Evolutionary conservation across 257 asterid species (phyloP).

Genomic region (Lithospermum erythrorhizon): DNA sequence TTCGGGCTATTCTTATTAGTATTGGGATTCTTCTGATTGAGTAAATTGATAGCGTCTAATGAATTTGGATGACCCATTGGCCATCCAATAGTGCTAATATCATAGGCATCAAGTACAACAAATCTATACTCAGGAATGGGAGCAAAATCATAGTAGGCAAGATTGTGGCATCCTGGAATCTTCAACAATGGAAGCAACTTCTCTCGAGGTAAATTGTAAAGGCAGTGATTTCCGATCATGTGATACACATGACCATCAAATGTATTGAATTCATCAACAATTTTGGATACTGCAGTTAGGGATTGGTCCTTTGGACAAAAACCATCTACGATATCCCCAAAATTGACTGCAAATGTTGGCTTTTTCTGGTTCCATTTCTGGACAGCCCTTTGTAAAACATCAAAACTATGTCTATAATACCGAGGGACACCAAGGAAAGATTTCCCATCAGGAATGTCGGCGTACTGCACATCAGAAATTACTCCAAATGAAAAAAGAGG

Average conservation of each 20-base stretch:
- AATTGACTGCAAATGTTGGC: conserved; percentile 49
- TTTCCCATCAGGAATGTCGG: conserved; percentile 83
- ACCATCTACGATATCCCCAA: conserved; percentile 86
- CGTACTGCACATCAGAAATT: conserved; percentile 88
- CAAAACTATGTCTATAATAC: conserved; percentile 70
- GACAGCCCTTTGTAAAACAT: conserved; percentile 69
- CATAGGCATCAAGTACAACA: conserved; percentile 79
- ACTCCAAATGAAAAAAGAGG: conserved; percentile 93
- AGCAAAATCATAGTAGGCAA: conserved; percentile 81
- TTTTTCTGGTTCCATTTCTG: conserved; percentile 41
- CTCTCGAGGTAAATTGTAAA: conserved; percentile 90
- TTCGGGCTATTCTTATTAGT: conserved; percentile 77
- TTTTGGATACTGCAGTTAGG: conserved; percentile 35
- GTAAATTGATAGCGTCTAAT: conserved; percentile 40
- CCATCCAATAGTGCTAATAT: conserved; percentile 86
- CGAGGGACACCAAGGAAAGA: conserved; percentile 95
- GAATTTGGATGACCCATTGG: conserved; percentile 64
- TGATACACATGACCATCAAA: conserved; percentile 67
- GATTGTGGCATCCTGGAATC: conserved; percentile 29
- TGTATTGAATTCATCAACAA: conserved; percentile 33
- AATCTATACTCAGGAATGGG: conserved; percentile 67
- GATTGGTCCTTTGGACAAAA: conserved; percentile 81
- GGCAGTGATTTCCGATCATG: conserved; percentile 96
- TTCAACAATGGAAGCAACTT: conserved; percentile 58
- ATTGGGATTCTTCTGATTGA: conserved; percentile 67